Evolutionary conservation across 805 yeast species (phyloP).

Genomic region (Lachancea meyersii): DNA sequence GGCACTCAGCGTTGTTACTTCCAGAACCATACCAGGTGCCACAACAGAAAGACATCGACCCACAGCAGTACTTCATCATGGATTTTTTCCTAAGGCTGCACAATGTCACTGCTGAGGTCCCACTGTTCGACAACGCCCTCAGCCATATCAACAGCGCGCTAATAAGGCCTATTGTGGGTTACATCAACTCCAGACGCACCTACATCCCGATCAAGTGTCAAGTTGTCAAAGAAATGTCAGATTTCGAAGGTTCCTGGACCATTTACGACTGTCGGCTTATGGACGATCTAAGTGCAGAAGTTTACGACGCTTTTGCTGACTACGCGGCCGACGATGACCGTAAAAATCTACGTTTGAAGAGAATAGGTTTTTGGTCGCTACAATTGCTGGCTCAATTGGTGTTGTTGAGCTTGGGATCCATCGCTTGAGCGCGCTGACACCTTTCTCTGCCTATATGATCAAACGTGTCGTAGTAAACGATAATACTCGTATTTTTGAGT

Average conservation of each 20-base stretch:
- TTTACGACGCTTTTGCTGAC: conserved; percentile 82
- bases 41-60: conserved; percentile 21
- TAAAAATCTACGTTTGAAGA: conserved; percentile 61
- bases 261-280: conserved; percentile 81
- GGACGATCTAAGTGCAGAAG: conserved; percentile 86
- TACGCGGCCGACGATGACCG: conserved; percentile 86
- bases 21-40: conserved; percentile 28
- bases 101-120: conserved; percentile 84
- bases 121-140: conserved; percentile 78
- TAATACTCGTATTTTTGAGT: background rate
- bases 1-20: conserved; percentile 24
- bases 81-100: conserved; percentile 75
- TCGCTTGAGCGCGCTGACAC: conserved; percentile 32
- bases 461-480: no score
- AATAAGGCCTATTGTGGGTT: conserved; percentile 90
- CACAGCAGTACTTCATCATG: conserved; percentile 57
- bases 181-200: conserved; percentile 84
- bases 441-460: no score
- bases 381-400: conserved; percentile 78
- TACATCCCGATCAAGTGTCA: conserved; percentile 83
- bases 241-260: conserved; percentile 96
- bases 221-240: conserved; percentile 68
- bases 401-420: conserved; percentile 75
- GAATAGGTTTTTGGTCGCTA: conserved; percentile 89
- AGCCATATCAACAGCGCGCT: conserved; percentile 90